Base-by-base conservation (phyloP, 2,329 filamentous ascomycete species). In the Xylaria sp. region DNA sequence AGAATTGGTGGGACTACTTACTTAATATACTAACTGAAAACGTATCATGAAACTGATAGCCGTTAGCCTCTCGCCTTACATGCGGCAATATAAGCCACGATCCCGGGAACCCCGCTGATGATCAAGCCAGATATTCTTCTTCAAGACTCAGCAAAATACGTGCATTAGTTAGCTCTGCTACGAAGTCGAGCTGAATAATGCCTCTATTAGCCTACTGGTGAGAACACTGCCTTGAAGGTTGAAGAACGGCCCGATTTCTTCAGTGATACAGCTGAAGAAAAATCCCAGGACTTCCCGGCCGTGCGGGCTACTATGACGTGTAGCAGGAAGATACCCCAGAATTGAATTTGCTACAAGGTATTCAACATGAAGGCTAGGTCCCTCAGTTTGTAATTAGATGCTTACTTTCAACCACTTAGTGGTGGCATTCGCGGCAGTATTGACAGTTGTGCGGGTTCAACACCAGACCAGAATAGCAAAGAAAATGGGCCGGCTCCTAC, bases 401-500 rank as follows among this genome's bases (percentile, higher is more conserved):
- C n/a, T n/a, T n/a, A n/a, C n/a, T n/a, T n/a, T n/a, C n/a, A n/a
- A n/a, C n/a, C n/a, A n/a, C n/a, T n/a, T n/a, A n/a, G n/a, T n/a
- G n/a, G n/a, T n/a, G n/a, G n/a, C n/a, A n/a, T n/a, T n/a, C n/a
- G n/a, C n/a, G n/a, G n/a, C n/a, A n/a, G n/a, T n/a, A n/a, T n/a
- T n/a, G n/a, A n/a, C n/a, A n/a, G n/a, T n/a, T n/a, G n/a, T n/a
- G n/a, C n/a, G n/a, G n/a, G n/a, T n/a, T n/a, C n/a, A n/a, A n/a
- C 46, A 15, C 29, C 15, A 35, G 13, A 38, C 11, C 15, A 6
- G 21, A 13, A 54, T 13, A 19, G 21, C 27, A 21, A 43, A 11
- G 27, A 37, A 21, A 41, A 40, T 41, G 41, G 54, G 27, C 27
- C 59, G 59, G 47, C 13, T 47, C 54, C 59, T 54, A 47, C 59